Base-by-base conservation (phyloP, 345 rosid genomes). In the Acer yangbiense region DNA sequence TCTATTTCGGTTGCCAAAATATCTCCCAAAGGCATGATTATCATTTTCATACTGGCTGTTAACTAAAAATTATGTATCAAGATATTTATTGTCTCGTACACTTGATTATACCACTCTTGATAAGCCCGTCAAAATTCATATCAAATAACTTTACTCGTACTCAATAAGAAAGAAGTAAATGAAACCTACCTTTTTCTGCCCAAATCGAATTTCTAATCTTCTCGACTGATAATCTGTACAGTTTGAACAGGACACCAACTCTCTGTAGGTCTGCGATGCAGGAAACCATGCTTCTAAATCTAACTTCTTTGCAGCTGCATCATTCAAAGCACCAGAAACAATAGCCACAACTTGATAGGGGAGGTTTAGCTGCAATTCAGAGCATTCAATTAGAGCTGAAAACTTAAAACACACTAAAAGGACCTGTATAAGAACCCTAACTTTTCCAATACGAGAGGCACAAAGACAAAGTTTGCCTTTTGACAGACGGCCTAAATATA, bases 231-330 rank as follows among this genome's bases (percentile, higher is more conserved):
- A 94, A 73, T 94, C 98, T 7, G 95, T 93, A 79, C 98, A 94
- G 72, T 94, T 94, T 3, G 98, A 94, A 78, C 98, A 93, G 3
- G 97, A 94, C 73, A 94, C 98, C 14, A 94, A 85, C 89, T 94
- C 98, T 80, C 97, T 91, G 82, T 85, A 91, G n/a, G 98, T 86
- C 79, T 84, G 87, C 0, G 99, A 96, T 73, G 97, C 89, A 11
- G 99, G 99, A 82, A 92, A 95, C 99, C 99, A 93, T 25, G 86
- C 99, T 85, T 95, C 99, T 81, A 96, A 82, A 77, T 96, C 99
- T 58, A 90, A 94, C 85, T 96, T 96, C 83, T 96, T 94, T 7
- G 99, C 99, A 55, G 99, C 99, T 23, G 98, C 95, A 74, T 91
- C 97, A 78, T 94, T 94, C 81, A 94, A 69, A 35, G 97, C 97